A percentile compares a stretch with the other conserved stretches of the same genome.
These are phyloP conservation scores for Blepharisma undulans DNA, from an alignment of 169 alveolate genomes.

Conservation along the genomic window DNA sequence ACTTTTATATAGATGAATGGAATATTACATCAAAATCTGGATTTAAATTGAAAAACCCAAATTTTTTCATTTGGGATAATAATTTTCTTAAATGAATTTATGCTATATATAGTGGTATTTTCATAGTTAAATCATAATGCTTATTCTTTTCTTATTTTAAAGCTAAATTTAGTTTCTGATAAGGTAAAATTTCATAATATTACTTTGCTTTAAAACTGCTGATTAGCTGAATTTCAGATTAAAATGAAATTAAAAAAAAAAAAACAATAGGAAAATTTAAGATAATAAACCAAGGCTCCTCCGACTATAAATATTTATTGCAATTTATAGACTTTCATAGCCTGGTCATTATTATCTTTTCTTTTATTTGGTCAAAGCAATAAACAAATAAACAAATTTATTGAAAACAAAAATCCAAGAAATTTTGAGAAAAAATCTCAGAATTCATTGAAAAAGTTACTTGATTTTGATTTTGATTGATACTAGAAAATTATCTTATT, in stretches of 20 bases:
- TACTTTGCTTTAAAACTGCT: background rate
- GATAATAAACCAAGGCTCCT: background rate
- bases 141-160: background rate
- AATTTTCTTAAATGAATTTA: background rate
- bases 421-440: too few species aligned
- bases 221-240: background rate
- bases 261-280: background rate
- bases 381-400: too few species aligned
- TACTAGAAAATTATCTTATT: too few species aligned
- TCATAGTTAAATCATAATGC: background rate
- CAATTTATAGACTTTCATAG: background rate
- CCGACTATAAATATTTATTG: background rate
- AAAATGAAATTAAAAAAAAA: too few species aligned
- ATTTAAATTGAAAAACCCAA: too few species aligned
- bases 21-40: background rate
- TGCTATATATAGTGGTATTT: background rate
- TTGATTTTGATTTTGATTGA: too few species aligned
- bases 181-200: too few species aligned
- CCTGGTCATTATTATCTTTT: too few species aligned
- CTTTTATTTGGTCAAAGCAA: too few species aligned
- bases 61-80: too few species aligned
- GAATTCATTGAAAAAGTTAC: too few species aligned
- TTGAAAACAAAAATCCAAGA: too few species aligned
- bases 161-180: background rate
- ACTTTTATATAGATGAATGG: background rate